phyloP scores from a whole-genome alignment of 148 eudicot species.

The Cornus kousa region DNA sequence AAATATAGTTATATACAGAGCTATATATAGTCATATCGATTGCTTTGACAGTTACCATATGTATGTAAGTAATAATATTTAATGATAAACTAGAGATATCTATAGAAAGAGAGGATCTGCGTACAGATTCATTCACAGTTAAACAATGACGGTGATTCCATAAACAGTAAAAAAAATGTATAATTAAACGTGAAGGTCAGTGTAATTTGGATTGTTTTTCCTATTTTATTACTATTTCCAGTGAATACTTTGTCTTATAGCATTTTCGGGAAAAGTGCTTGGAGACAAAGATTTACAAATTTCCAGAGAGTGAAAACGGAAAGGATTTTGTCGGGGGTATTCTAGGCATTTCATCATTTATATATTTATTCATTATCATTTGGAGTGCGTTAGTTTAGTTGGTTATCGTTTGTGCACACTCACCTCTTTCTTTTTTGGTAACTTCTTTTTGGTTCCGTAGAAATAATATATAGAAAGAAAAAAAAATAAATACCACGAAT shows the following conservation, averaged over 20 bases:
- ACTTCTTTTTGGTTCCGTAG: too few relatives aligned
- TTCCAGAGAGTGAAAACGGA: background rate
- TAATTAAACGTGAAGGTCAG: background rate
- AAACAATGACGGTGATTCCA: background rate
- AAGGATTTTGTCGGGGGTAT: slow-evolving; percentile 6
- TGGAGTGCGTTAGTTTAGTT: background rate
- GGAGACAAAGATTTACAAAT: slow-evolving; percentile 6
- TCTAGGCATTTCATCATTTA: background rate
- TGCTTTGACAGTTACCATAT: too few relatives aligned
- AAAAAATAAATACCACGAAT: too few relatives aligned
- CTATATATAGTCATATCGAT: too few relatives aligned
- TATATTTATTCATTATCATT: background rate
- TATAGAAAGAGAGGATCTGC: background rate
- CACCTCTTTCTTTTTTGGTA: too few relatives aligned
- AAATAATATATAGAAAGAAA: too few relatives aligned
- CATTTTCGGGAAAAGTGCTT: slow-evolving; percentile 8
- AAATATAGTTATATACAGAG: too few relatives aligned
- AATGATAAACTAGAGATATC: too few relatives aligned
- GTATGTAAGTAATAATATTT: too few relatives aligned
- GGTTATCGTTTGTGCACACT: too few relatives aligned
- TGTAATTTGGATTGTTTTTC: background rate
- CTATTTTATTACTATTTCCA: slow-evolving; percentile 4
- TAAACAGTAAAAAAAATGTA: background rate
- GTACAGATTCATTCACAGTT: background rate
- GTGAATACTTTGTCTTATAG: slow-evolving; percentile 10